Conservation (phyloP, 257 asterid genomes). For the Nicotiana benthamiana region DNA sequence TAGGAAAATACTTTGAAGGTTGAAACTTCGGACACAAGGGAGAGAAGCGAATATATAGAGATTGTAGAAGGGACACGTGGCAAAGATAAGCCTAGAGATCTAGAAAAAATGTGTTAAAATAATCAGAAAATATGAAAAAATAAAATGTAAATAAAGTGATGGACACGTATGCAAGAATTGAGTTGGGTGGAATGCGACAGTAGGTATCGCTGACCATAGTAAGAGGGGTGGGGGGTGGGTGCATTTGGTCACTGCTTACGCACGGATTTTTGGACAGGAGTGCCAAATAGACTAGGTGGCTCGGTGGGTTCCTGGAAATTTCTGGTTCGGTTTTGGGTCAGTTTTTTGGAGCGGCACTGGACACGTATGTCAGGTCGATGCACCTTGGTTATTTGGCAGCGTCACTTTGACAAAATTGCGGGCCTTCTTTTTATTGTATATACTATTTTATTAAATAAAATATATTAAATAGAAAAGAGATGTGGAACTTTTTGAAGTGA, state of each 20-base stretch:
- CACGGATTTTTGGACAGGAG: constrained; percentile 26
- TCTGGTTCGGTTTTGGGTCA: background rate
- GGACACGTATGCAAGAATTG: constrained; percentile 39
- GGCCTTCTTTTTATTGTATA: background rate
- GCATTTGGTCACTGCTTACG: constrained; percentile 59
- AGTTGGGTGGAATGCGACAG: background rate
- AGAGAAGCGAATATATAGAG: constrained; percentile 39
- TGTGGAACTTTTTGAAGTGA: background rate
- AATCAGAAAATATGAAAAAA: constrained; percentile 13
- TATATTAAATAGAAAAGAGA: background rate
- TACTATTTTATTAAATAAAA: background rate
- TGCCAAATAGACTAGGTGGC: background rate
- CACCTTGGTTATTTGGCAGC: background rate
- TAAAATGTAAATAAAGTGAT: constrained; percentile 20
- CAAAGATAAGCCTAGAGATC: constrained; percentile 22
- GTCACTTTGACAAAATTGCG: background rate
- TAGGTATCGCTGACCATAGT: background rate
- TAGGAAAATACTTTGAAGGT: constrained; percentile 27
- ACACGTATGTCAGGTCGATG: background rate
- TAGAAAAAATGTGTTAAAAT: constrained; percentile 39
- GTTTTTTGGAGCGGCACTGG: background rate
- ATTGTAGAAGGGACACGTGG: constrained; percentile 39
- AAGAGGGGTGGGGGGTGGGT: background rate
- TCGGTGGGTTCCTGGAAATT: background rate
- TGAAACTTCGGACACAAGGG: constrained; percentile 56